These are phyloP conservation scores for Magnaporthiopsis incrustans DNA, from an alignment of 2,329 filamentous ascomycete species.

Conservation along the genomic window DNA sequence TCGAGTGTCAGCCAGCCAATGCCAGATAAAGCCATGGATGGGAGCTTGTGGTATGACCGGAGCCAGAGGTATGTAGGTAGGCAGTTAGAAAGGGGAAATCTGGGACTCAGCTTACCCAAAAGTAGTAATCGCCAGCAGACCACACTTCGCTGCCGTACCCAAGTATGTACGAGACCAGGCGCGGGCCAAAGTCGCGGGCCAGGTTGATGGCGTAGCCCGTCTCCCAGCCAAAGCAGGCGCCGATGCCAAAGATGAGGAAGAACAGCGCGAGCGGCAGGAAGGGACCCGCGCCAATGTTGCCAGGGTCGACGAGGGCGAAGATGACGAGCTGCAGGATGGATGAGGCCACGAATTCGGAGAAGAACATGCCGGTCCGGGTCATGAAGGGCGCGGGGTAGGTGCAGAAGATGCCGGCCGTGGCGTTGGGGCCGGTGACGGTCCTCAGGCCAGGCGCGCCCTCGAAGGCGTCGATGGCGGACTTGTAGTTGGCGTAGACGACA, in stretches of 20 bases:
- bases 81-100: no score
- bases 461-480: conserved; percentile 54
- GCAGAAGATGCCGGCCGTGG: conserved; percentile 64
- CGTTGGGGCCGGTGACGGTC: conserved; percentile 50
- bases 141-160: conserved; percentile 58
- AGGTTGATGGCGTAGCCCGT: conserved; percentile 71
- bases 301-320: conserved; percentile 51
- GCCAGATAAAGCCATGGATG: no score
- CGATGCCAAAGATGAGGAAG: conserved; percentile 59
- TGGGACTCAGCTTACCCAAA: conserved; percentile 47
- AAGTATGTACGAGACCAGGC: conserved; percentile 31
- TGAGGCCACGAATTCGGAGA: conserved; percentile 63
- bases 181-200: conserved; percentile 52
- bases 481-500: conserved; percentile 56
- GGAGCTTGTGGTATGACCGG: conserved; percentile 33
- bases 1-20: no score
- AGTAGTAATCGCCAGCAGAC: conserved; percentile 61
- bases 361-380: conserved; percentile 59
- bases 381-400: conserved; percentile 63
- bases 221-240: conserved; percentile 67
- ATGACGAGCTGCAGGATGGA: conserved; percentile 64
- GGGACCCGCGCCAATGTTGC: conserved; percentile 45
- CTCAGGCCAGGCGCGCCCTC: conserved; percentile 51
- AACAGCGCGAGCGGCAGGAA: conserved; percentile 41
- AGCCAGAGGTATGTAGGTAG: no score